These are phyloP conservation scores for Nicotiana sylvestris DNA, from an alignment of 257 asterid species.

Conservation along the genomic window DNA sequence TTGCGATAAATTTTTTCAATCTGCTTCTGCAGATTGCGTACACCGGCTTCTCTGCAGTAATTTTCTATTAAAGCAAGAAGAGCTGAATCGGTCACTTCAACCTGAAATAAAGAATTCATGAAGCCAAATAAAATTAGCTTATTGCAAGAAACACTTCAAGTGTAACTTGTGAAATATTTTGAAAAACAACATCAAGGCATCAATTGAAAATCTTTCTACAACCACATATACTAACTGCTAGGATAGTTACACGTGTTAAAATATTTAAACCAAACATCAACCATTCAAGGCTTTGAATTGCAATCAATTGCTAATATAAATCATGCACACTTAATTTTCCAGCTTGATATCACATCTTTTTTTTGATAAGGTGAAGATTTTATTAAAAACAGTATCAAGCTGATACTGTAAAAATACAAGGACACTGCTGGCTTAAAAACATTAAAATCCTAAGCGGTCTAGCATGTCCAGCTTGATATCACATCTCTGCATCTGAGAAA, in stretches of 20 bases:
- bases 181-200: background rate
- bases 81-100: slow-evolving; percentile 86
- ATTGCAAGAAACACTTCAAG: background rate
- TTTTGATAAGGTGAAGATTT: no score
- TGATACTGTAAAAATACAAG: no score
- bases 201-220: background rate
- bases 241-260: background rate
- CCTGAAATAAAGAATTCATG: slow-evolving; percentile 45
- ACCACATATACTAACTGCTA: background rate
- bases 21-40: slow-evolving; percentile 98
- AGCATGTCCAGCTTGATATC: no score
- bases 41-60: slow-evolving; percentile 99
- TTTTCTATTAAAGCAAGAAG: slow-evolving; percentile 86
- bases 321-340: background rate
- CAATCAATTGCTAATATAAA: background rate
- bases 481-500: background rate
- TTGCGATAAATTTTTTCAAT: slow-evolving; percentile 96
- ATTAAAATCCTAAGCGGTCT: no score
- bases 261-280: background rate
- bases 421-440: no score
- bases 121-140: background rate
- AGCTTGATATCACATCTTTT: background rate
- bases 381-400: no score
- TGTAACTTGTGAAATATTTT: background rate
- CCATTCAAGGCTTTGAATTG: background rate